Evolutionary conservation across 495 filamentous ascomycete genomes (phyloP).

Genomic region (Podospora didyma): DNA sequence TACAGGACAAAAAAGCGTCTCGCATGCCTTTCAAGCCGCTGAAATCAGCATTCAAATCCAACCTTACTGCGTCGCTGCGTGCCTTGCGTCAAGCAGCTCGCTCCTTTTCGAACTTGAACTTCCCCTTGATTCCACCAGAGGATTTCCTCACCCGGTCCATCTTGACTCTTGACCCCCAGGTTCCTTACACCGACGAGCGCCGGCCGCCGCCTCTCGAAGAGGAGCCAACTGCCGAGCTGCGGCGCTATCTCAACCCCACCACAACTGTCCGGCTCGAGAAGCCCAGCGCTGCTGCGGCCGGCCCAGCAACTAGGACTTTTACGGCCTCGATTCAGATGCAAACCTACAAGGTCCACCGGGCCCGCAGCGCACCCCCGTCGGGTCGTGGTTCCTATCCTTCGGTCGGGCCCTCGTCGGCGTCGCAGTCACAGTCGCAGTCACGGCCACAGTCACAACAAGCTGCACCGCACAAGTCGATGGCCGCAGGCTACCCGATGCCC

Average conservation of each 20-base stretch:
- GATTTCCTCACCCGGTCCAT: constrained; percentile 87
- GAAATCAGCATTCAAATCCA: constrained; percentile 76
- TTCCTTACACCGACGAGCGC: constrained; percentile 81
- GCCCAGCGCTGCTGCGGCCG: constrained; percentile 24
- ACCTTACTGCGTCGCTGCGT: constrained; percentile 86
- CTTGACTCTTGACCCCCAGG: constrained; percentile 66
- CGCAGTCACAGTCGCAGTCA: constrained; percentile 22
- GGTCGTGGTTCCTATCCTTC: constrained; percentile 27
- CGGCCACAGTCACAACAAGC: constrained; percentile 8
- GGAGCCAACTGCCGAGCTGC: constrained; percentile 77
- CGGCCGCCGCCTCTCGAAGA: constrained; percentile 72
- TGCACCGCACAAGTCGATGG: constrained; percentile 27
- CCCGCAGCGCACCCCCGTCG: constrained; percentile 36
- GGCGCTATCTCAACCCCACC: constrained; percentile 87
- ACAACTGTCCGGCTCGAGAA: constrained; percentile 64
- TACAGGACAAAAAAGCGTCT: constrained; percentile 33
- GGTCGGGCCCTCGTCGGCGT: constrained; percentile 36
- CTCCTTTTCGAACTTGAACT: constrained; percentile 72
- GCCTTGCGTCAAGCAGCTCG: constrained; percentile 82
- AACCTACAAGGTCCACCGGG: constrained; percentile 61
- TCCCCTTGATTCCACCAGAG: constrained; percentile 73
- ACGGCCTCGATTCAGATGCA: constrained; percentile 85
- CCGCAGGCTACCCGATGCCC: constrained; percentile 34
- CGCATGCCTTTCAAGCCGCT: constrained; percentile 33
- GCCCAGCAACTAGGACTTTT: constrained; percentile 36